Evolutionary conservation across 1,284 basidiomycete species (phyloP), one percentile per base, ranked within the genome.

Genomic region (Heliocybe sulcata): DNA sequence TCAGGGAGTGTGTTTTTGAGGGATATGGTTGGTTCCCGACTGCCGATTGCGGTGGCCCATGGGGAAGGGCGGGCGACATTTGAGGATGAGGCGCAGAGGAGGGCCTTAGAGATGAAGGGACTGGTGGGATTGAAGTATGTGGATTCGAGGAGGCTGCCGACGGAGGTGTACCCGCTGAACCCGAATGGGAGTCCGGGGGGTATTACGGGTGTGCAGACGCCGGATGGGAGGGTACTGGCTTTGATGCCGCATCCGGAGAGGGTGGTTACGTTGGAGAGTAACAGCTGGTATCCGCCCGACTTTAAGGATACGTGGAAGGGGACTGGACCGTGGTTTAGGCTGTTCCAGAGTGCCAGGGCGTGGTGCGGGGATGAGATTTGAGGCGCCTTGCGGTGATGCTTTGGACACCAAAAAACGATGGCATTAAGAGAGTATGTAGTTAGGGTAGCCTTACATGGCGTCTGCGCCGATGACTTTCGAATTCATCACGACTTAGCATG

Each of bases 211-310:
- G 80, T 99, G 35, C 87, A 92, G 63, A 94, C 93, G 2, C 78
- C 82, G 2, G 80, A 88, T 62, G 96, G 96, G 14, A 81, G 95
- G 16, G 88, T 99, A 12, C 75, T 99, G 56, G 93, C 92, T 6
- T 72, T 99, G 63, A 99, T 99, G 97, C 96, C 96, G 26, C 96
- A 96, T 70, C 93, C 93, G 0, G 93, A 95, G 68, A 80, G 93
- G 25, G 87, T 91, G 16, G 77, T 81, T 11, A 75, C 83, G 27
- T 65, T 91, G 56, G 90, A 91, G 66, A 88, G 84, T 66, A 94
- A 93, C 65, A 92, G 89, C 65, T 95, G 92, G 92, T 89, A 87
- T 70, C 87, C 91, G 2, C 60, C 71, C 9, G 67, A 69, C 31
- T 72, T 87, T 57, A 66, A 69, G 58, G 77, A 81, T 35, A 65